Base-by-base conservation (phyloP, 73 alveolate genomes). In the Strombidium stylifer region DNA sequence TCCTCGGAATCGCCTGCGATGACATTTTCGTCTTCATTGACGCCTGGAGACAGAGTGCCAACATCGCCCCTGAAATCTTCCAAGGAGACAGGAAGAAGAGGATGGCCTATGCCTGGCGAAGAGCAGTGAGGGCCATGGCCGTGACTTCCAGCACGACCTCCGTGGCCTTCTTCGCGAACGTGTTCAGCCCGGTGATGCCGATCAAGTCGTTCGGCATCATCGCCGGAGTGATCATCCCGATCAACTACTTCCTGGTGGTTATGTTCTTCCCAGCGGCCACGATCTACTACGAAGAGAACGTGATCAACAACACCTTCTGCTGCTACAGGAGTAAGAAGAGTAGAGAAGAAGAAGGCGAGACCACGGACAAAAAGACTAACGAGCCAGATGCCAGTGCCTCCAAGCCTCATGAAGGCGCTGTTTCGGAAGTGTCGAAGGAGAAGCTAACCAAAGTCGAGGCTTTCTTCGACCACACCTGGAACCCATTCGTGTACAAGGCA, bases 1-100 rank as follows among this genome's bases (percentile, higher is more conserved):
- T 81, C 1, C 67, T 81, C 4, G 92, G 92, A 20, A 64, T 81
- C 50, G 84, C 81, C 0, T 86, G 87, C 8, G 92, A 81, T 47
- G 70, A 81, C 34, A 34, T 60, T 19, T 81, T 73, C 47, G 77
- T 81, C 16, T 65, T 62, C 79, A 51, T 53, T 39, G 92, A 81
- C 67, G 69, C 92, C 26, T 81, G 82, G 82, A 47, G 23, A n/a
- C 30, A 54, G 18, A 15, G 56, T 2, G 53, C 42, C 4, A 12
- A 15, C 4, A 36, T n/a, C n/a, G n/a, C n/a, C n/a, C n/a, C 18
- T 26, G 5, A 6, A 34, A 7, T 6, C 5, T 15, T 69, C 14
- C 12, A 19, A 18, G 26, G 2, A 25, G 23, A 52, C 2, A 1
- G 8, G 2, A 20, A 14, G 5, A 37, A 18, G 27, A 69, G 75